Evolutionary conservation across 208 protist genomes (phyloP), one percentile per base, ranked within the genome.

Genomic region (Trypanosoma caninum): DNA sequence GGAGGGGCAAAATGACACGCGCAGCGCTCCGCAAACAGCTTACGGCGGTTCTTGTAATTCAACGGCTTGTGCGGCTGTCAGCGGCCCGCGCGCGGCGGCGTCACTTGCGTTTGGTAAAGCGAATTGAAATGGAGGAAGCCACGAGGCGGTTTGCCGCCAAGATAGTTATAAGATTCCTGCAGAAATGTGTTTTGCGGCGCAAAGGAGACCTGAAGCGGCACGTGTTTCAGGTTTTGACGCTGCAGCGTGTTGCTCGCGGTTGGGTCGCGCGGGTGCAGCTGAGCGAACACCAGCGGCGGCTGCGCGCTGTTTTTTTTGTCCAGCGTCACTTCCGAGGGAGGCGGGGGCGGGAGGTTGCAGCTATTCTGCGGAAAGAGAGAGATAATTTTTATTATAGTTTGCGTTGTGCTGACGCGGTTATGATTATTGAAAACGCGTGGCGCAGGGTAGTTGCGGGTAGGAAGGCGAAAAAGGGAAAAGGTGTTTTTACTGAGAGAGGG

Each of bases 391-490:
- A 54, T 11, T 13, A 27, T 8, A 16, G 54, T 4, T 23, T 23
- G 14, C 38, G 76, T 34, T 33, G 50, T n/a, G 38, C 23, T 3
- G 83, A 90, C 51, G 83, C 83, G 2, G 77, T 72, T 2, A 31
- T 62, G 18, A 80, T 80, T 0, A 84, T 90, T 42, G 71, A 90
- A 41, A 68, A 69, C 0, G 56, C 74, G 10, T 90, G 83, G 83
- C 62, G 72, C 3, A 6, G 25, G 34, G n/a, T 7, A 28, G 45
- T 23, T 2, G 11, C 30, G 31, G 20, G 11, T 28, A 31, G 27
- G 34, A 30, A 28, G 25, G 54, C 13, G 0, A 44, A 28, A 35
- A 65, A 7, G 22, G 22, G 27, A 31, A 23, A 13, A 22, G 2
- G 52, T 20, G 25, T n/a, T n/a, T n/a, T n/a, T n/a, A n/a, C n/a